phyloP scores from a whole-genome alignment of 108 stramenopile genomes.

The Fragilariopsis cylindrus region DNA sequence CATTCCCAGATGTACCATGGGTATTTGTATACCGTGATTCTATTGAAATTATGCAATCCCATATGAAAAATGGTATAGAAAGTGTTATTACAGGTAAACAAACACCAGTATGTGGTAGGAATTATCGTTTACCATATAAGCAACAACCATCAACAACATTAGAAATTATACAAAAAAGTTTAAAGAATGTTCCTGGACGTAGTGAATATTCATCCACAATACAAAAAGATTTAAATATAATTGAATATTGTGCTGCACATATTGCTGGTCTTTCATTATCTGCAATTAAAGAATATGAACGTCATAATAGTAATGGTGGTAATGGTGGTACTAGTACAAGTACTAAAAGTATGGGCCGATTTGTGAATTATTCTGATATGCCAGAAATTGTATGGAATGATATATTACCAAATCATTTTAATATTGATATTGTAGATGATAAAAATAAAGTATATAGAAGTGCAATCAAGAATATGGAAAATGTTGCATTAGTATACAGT shows the following conservation, averaged over 20 bases:
- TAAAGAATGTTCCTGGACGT: neutral
- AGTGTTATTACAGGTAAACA: neutral
- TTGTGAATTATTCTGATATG: constrained; percentile 72
- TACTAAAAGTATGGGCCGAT: constrained; percentile 33
- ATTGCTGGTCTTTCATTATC: constrained; percentile 56
- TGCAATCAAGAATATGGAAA: constrained; percentile 47
- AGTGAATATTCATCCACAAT: neutral
- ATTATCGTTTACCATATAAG: constrained; percentile 10
- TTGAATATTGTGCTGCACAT: constrained; percentile 84
- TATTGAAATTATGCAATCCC: constrained; percentile 88
- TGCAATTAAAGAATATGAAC: constrained; percentile 45
- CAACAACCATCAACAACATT: constrained; percentile 27
- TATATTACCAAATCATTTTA: constrained; percentile 71
- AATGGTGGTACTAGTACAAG: neutral
- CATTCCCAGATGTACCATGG: constrained; percentile 87
- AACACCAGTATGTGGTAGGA: constrained; percentile 37
- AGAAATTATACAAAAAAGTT: constrained; percentile 7
- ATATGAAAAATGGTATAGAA: constrained; percentile 41
- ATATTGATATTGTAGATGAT: constrained; percentile 24
- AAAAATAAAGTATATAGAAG: neutral
- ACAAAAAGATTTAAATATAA: constrained; percentile 36
- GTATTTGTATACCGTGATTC: constrained; percentile 91
- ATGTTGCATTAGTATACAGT: constrained; percentile 56
- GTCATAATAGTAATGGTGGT: neutral
- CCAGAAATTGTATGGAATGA: constrained; percentile 57